phyloP scores from a whole-genome alignment of 805 yeast species.

The Kodamaea lidongshanica region DNA sequence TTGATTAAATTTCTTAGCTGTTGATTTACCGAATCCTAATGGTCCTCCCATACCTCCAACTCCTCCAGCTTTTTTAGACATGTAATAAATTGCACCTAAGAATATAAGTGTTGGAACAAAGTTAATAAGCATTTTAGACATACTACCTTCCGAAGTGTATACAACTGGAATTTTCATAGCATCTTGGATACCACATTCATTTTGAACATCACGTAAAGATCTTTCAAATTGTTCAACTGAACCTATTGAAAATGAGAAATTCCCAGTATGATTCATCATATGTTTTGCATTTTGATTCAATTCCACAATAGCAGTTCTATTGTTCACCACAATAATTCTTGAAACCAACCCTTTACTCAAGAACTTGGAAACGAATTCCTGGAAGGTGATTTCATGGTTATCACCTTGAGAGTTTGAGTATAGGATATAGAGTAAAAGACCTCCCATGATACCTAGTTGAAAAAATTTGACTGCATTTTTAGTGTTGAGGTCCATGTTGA shows the following conservation, averaged over 20 bases:
- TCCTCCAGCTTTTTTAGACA: conserved; percentile 61
- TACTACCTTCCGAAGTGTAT: conserved; percentile 66
- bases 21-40: conserved; percentile 79
- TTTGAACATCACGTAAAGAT: conserved; percentile 69
- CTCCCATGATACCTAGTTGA: conserved; percentile 28
- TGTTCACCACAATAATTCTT: conserved; percentile 69
- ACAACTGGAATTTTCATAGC: conserved; percentile 73
- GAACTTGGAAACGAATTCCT: conserved; percentile 74
- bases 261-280: conserved; percentile 31
- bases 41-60: conserved; percentile 79
- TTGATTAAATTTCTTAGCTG: conserved; percentile 85
- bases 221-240: conserved; percentile 84
- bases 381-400: conserved; percentile 70
- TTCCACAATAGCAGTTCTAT: conserved; percentile 64
- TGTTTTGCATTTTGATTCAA: conserved; percentile 55
- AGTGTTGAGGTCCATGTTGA: conserved; percentile 3
- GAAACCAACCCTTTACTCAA: conserved; percentile 75
- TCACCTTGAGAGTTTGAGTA: conserved; percentile 12
- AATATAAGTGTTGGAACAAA: conserved; percentile 84
- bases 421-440: conserved; percentile 21
- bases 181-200: conserved; percentile 54
- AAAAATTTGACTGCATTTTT: conserved; percentile 18
- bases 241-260: conserved; percentile 68
- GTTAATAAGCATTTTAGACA: conserved; percentile 58
- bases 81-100: conserved; percentile 82